Evolutionary conservation across 2,329 filamentous ascomycete genomes (phyloP).

Genomic region (Clonostachys sp.): DNA sequence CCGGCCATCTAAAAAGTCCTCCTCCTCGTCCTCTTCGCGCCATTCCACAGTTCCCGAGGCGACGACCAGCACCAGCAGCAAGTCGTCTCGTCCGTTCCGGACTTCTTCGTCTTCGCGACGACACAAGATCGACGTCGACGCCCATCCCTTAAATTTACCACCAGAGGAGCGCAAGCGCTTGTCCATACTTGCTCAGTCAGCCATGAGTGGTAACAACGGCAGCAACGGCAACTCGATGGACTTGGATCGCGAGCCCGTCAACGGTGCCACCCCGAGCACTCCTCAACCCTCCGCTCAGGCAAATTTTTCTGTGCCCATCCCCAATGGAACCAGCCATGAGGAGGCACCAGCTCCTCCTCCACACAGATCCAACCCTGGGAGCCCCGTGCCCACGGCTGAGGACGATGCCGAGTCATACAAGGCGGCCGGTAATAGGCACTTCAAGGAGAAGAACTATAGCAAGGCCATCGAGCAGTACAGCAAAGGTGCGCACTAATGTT

Average conservation of each 20-base stretch:
- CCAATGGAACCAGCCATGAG: conserved; percentile 20
- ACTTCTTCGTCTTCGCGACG: conserved; percentile 40
- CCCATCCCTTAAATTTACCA: conserved; percentile 84
- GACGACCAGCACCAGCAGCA: conserved; percentile 9
- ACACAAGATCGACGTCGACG: conserved; percentile 60
- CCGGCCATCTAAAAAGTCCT: conserved; percentile 29
- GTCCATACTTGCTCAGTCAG: conserved; percentile 57
- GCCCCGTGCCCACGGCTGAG: conserved; percentile 45
- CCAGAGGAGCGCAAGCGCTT: conserved; percentile 78
- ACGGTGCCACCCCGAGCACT: conserved; percentile 46
- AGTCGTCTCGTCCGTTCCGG: conserved; percentile 30
- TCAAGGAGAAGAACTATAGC: conserved; percentile 88
- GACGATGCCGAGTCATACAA: conserved; percentile 92
- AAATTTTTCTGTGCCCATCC: conserved; percentile 46
- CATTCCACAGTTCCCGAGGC: conserved; percentile 14
- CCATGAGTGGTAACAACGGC: conserved; percentile 47
- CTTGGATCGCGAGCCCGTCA: conserved; percentile 61
- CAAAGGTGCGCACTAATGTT: conserved; percentile 63
- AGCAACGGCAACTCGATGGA: conserved; percentile 58
- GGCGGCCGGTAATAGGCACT: conserved; percentile 89
- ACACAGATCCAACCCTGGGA: conserved; percentile 61
- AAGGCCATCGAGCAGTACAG: conserved; percentile 91
- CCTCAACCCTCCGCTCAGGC: conserved; percentile 28
- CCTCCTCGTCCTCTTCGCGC: conserved; percentile 14
- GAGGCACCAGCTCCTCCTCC: conserved; percentile 64